These are phyloP conservation scores for Thalia dealbata DNA, from an alignment of 176 grass and related monocot genomes.

Conservation along the genomic window DNA sequence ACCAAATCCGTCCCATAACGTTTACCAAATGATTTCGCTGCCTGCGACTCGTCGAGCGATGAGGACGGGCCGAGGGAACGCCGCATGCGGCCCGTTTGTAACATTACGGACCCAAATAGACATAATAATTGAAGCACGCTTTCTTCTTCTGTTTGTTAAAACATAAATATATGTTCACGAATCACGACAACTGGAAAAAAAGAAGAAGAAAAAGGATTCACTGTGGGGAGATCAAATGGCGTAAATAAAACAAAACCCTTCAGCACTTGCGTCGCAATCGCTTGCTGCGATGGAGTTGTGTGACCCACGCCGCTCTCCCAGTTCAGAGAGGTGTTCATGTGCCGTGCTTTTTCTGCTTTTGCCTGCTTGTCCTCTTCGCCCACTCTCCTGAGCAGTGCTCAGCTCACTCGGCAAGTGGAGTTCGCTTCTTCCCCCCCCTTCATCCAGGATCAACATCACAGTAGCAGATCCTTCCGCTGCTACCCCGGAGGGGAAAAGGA, in stretches of 20 bases:
- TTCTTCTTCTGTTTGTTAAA: no score
- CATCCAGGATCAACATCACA: background rate
- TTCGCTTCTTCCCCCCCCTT: background rate
- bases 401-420: background rate
- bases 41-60: no score
- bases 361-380: background rate
- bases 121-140: no score
- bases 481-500: background rate
- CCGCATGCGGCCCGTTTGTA: no score
- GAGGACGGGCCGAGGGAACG: no score
- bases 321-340: background rate
- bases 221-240: no score
- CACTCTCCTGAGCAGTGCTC: background rate
- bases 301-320: background rate
- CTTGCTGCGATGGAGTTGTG: background rate
- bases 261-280: background rate
- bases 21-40: no score
- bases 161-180: no score
- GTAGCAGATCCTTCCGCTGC: background rate
- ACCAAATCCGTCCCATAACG: no score
- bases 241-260: background rate
- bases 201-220: no score
- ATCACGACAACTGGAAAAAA: no score
- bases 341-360: background rate
- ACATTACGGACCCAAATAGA: no score